Percentiles rank a stretch among this genome's conserved stretches.
Conservation (phyloP, 768 basidiomycete genomes). For the Mycena vitilis region DNA sequence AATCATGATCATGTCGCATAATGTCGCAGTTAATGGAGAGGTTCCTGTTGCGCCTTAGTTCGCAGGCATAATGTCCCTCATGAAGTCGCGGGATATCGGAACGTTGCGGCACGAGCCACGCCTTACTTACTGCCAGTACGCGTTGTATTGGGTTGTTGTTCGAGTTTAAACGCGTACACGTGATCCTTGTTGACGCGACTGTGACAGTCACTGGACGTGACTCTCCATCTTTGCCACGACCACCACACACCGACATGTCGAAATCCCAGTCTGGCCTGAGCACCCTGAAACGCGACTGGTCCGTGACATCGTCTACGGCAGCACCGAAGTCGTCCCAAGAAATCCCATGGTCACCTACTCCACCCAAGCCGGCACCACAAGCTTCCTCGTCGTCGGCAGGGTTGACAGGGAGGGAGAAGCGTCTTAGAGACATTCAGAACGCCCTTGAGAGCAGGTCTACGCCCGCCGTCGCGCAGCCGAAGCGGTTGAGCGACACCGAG, state of each 20-base stretch:
- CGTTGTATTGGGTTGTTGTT: too few species aligned
- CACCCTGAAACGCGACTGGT: slow-evolving; percentile 73
- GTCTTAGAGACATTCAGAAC: slow-evolving; percentile 70
- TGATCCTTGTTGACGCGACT: slow-evolving; percentile 7
- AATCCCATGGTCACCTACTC: slow-evolving; percentile 58
- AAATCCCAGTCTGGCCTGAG: slow-evolving; percentile 70
- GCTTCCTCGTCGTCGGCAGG: slow-evolving; percentile 36
- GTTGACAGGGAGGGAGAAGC: slow-evolving; percentile 48
- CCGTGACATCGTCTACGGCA: slow-evolving; percentile 45
- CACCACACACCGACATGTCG: slow-evolving; percentile 43
- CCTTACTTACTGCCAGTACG: too few species aligned
- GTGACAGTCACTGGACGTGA: slow-evolving; percentile 8
- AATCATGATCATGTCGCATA: too few species aligned
- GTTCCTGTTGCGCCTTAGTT: too few species aligned
- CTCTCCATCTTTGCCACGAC: slow-evolving; percentile 10
- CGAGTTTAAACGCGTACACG: slow-evolving; percentile 7
- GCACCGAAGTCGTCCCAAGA: slow-evolving; percentile 52
- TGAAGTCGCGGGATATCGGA: too few species aligned
- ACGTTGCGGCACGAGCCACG: too few species aligned
- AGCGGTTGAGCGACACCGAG: slow-evolving; percentile 50
- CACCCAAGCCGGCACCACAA: slow-evolving; percentile 33
- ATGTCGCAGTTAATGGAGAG: too few species aligned
- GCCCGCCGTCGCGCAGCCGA: slow-evolving; percentile 38
- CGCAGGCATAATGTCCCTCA: too few species aligned
- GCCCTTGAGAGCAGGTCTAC: slow-evolving; percentile 53